Evolutionary conservation across 2,329 filamentous ascomycete species (phyloP), one percentile per base, ranked within the genome.

Genomic region (Emmonsiellopsis sp.): DNA sequence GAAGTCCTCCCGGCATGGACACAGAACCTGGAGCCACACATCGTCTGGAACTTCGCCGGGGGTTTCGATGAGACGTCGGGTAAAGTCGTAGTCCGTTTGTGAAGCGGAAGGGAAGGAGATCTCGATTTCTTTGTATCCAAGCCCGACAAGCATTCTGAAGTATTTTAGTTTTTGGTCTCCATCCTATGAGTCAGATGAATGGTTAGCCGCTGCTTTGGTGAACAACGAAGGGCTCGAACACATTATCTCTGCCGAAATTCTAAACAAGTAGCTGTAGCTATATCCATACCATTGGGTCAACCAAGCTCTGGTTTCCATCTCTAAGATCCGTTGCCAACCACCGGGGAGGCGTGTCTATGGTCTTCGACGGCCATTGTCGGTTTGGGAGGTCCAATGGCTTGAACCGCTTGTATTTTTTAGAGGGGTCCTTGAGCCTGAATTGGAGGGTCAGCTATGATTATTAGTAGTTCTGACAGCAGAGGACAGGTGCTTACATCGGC

Each of bases 61-160:
- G 1, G 89, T 95, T 64, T 94, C 85, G 59, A 96, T 83, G 61
- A 97, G 77, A 65, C 85, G 83, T 61, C 89, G 81, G 41, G 90
- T 95, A 67, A 97, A 97, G 76, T 95, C 89, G 76, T 91, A 97
- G 74, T 97, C 93, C 65, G 87, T 95, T 68, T 95, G 86, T 40
- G 90, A 95, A 11, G 92, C 90, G 0, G 90, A 95, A 49, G 92
- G 92, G 73, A 95, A 97, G 4, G 91, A 93, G 16, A 96, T 86
- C 69, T 97, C 92, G 60, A 97, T 96, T 74, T 97, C 92, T 75
- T 96, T 97, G 79, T 94, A 97, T 62, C 93, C 92, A 49, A 96
- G 79, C 57, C 92, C 84, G 64, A 86, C 83, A 52, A 97, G 82
- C 89, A 95, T 94, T 73, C 91, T 85, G 78, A 97, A 97, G 79